These are phyloP conservation scores for Lolium perenne DNA, from an alignment of 176 grass and related monocot genomes.

Conservation along the genomic window DNA sequence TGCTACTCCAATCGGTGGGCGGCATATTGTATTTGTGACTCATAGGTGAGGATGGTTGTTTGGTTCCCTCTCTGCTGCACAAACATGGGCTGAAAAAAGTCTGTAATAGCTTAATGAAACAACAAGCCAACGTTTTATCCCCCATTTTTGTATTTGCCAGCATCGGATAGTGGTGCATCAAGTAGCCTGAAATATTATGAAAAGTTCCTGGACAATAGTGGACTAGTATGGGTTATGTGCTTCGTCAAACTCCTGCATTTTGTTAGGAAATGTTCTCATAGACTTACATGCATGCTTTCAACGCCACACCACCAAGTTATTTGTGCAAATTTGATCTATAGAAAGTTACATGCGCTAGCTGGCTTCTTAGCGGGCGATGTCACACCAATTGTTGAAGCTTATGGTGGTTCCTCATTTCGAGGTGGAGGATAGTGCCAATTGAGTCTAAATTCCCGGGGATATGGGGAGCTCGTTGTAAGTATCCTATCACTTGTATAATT, in stretches of 20 bases:
- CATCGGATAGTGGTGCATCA: constrained; percentile 83
- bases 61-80: constrained; percentile 20
- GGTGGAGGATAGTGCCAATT: constrained; percentile 91
- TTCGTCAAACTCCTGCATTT: too few species aligned
- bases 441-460: constrained; percentile 99
- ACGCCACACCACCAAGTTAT: too few species aligned
- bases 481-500: too few species aligned
- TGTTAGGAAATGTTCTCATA: too few species aligned
- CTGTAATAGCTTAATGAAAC: constrained; percentile 18
- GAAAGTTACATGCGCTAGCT: constrained; percentile 1
- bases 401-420: constrained; percentile 91
- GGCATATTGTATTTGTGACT: constrained; percentile 92
- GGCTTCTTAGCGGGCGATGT: constrained; percentile 66
- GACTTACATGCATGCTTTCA: too few species aligned
- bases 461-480: too few species aligned
- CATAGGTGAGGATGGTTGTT: constrained; percentile 64
- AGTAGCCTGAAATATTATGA: too few species aligned
- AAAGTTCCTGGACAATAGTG: too few species aligned
- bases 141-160: constrained; percentile 60
- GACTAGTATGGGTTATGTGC: too few species aligned
- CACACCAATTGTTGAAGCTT: constrained; percentile 97
- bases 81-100: neutral
- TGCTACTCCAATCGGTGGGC: constrained; percentile 71
- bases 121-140: constrained; percentile 27
- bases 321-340: too few species aligned